Evolutionary conservation across 805 yeast species (phyloP), one percentile per base, ranked within the genome.

Genomic region (Saccharomycopsis guyanensis): DNA sequence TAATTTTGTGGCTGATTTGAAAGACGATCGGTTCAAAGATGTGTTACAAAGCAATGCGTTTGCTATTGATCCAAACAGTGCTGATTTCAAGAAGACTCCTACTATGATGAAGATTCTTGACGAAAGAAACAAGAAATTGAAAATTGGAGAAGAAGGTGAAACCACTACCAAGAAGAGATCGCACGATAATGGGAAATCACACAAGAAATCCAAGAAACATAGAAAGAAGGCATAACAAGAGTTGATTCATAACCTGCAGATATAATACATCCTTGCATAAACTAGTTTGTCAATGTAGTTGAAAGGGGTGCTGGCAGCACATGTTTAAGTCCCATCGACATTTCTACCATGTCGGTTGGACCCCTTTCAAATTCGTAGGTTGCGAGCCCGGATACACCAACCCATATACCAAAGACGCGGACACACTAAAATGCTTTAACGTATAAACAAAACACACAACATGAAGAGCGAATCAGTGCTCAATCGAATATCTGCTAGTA

Each of bases 21-120:
- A 70, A 36, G 98, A 93, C 70, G 80, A 83, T 13, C 81, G 98
- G 66, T 93, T 93, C 70, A 73, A 73, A 40, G 94, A 83, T 54
- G 70, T 88, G 53, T 86, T 82, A 59, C 87, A 87, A 57, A 81
- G 78, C 52, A 96, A 86, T 53, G 93, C 83, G 52, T 93, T 78
- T 65, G 96, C 96, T 10, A 88, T 94, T 60, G 98, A 94, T 64
- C 95, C 97, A 19, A 81, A 94, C 18, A 79, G 73, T 58, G 84
- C 94, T n/a, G 95, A 86, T 61, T 91, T 76, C 71, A 88, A 85
- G 67, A 78, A 82, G 64, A 89, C 97, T 1, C 68, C 77, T 15
- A 87, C 93, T 22, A 89, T 91, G 95, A 80, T 82, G 59, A 73
- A 81, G 62, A 75, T 93, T 47, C 65, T 93, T 67, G 71, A 76